Conservation (phyloP, 257 asterid genomes). For the Solanum gracilifrons region DNA sequence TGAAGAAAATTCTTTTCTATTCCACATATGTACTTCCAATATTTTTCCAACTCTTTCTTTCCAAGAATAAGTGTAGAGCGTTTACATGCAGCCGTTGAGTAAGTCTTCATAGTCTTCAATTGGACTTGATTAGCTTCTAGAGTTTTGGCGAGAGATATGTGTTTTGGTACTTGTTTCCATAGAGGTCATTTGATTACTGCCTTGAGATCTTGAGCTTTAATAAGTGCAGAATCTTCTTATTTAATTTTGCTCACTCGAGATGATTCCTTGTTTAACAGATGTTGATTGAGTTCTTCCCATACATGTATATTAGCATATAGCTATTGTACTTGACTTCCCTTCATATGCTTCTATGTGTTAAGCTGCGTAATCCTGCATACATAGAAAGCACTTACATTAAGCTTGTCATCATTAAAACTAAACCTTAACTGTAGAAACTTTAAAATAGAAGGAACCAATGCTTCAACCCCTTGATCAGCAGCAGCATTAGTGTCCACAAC, state of each 20-base stretch:
- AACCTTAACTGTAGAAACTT: conserved; percentile 8
- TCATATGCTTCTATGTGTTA: neutral
- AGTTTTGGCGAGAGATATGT: neutral
- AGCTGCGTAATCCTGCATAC: neutral
- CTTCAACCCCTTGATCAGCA: conserved; percentile 7
- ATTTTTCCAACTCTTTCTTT: neutral
- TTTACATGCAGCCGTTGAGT: neutral
- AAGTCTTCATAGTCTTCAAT: neutral
- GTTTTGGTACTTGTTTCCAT: neutral
- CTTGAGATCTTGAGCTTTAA: neutral
- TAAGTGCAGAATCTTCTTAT: too few species aligned
- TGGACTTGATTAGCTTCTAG: neutral
- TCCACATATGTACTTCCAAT: neutral
- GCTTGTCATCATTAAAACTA: neutral
- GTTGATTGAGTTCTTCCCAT: neutral
- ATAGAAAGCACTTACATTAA: neutral
- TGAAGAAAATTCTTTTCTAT: neutral
- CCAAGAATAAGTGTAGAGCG: neutral
- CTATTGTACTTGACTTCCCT: neutral
- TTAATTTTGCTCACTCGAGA: neutral
- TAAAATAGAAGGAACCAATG: conserved; percentile 21
- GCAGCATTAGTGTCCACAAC: conserved; percentile 47
- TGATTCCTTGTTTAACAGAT: neutral
- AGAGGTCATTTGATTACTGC: neutral
- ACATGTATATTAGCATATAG: neutral